Percentiles rank a stretch among this genome's conserved stretches.
Evolutionary conservation across 371 early-diverging fungal species (phyloP).

Genomic region (Mucor racemosus): DNA sequence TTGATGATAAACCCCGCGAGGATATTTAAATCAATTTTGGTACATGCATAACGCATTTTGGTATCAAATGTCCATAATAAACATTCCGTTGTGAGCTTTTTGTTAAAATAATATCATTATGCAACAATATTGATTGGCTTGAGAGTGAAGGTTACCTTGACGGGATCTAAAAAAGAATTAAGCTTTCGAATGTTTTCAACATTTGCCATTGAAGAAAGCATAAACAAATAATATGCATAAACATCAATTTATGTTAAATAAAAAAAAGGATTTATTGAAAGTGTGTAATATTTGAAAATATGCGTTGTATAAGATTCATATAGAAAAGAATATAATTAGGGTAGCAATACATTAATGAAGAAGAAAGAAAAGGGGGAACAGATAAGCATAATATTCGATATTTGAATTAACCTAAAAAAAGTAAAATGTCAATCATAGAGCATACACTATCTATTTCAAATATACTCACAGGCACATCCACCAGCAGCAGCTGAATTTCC

Average conservation of each 20-base stretch:
- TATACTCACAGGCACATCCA: constrained; percentile 57
- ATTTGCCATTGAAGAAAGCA: background rate
- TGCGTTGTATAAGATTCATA: constrained; percentile 6
- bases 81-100: background rate
- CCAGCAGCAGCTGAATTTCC: constrained; percentile 34
- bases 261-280: background rate
- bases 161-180: background rate
- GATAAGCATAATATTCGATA: background rate
- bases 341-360: constrained; percentile 8
- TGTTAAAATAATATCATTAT: background rate
- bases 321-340: constrained; percentile 5
- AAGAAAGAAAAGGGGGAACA: background rate
- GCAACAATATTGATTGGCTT: constrained; percentile 7
- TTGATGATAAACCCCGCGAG: background rate
- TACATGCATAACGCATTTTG: background rate
- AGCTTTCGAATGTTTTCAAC: background rate
- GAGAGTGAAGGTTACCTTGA: background rate
- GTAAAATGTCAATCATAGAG: background rate
- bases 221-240: background rate
- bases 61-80: background rate
- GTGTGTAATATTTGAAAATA: background rate
- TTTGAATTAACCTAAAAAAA: background rate
- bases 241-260: background rate
- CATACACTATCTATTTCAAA: background rate
- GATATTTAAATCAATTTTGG: background rate